phyloP scores from a whole-genome alignment of 2,329 filamentous ascomycete genomes.

The Epichloe gansuensis region DNA sequence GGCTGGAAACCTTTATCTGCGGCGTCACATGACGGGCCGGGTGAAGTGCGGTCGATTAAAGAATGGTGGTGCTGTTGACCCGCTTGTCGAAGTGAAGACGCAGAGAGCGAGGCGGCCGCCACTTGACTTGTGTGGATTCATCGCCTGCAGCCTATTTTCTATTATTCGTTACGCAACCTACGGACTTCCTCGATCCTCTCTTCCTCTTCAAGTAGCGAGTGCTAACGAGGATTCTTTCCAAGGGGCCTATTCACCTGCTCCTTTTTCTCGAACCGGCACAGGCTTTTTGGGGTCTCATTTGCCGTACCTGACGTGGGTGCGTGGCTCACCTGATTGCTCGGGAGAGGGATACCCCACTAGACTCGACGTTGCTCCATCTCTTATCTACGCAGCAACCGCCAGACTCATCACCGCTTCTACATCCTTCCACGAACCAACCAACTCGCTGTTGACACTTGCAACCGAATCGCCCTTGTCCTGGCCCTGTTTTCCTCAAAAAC shows the following conservation, averaged over 20 bases:
- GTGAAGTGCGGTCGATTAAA: constrained; percentile 15
- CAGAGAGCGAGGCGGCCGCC: background rate
- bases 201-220: background rate
- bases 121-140: background rate
- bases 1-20: constrained; percentile 1
- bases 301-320: background rate
- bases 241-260: background rate
- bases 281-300: too few relatives aligned
- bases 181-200: background rate
- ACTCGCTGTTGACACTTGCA: too few relatives aligned
- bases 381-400: background rate
- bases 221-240: background rate
- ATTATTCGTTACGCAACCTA: background rate
- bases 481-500: background rate
- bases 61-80: constrained; percentile 6
- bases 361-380: background rate
- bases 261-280: background rate
- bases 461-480: background rate
- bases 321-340: constrained; percentile 1
- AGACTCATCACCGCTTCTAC: background rate
- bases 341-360: constrained; percentile 4
- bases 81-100: background rate
- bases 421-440: background rate
- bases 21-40: constrained; percentile 20
- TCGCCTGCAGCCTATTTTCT: constrained; percentile 2